Evolutionary conservation across 2,329 filamentous ascomycete species (phyloP).

Genomic region (Alternaria arbusti): DNA sequence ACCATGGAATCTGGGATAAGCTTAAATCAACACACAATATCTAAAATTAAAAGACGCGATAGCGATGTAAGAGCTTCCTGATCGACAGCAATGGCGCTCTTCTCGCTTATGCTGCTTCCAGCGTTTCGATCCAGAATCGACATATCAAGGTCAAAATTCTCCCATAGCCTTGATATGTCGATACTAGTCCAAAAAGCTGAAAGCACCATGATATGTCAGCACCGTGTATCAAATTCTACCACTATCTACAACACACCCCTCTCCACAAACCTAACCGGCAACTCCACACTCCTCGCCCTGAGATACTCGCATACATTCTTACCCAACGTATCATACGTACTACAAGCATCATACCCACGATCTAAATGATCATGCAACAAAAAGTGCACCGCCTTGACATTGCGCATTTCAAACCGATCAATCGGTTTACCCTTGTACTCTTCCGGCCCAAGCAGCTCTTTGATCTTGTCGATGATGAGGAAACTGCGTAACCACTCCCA

Average conservation of each 20-base stretch:
- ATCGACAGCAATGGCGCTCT: too few relatives aligned
- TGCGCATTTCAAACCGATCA: slow-evolving; percentile 49
- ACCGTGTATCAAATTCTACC: rapidly evolving
- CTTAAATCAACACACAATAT: too few relatives aligned
- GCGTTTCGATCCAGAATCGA: too few relatives aligned
- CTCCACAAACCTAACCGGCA: slow-evolving; percentile 53
- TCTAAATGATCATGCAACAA: slow-evolving; percentile 57
- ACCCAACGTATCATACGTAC: slow-evolving; percentile 54
- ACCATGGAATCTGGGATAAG: too few relatives aligned
- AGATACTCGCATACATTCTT: slow-evolving; percentile 58
- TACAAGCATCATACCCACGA: slow-evolving; percentile 52
- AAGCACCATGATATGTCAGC: not conserved
- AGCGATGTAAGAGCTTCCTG: too few relatives aligned
- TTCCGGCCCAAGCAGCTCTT: slow-evolving; percentile 33
- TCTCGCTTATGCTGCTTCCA: too few relatives aligned
- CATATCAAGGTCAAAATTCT: not conserved
- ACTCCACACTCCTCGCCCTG: slow-evolving; percentile 53
- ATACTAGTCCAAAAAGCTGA: not conserved
- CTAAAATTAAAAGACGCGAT: too few relatives aligned
- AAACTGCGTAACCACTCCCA: slow-evolving; percentile 40
- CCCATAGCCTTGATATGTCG: not conserved
- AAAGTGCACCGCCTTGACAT: slow-evolving; percentile 51
- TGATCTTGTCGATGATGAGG: slow-evolving; percentile 36
- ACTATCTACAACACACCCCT: slow-evolving; percentile 29
- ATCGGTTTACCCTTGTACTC: slow-evolving; percentile 43